Base-by-base conservation (phyloP, 2,329 filamentous ascomycete genomes). In the Cladosporium velox region DNA sequence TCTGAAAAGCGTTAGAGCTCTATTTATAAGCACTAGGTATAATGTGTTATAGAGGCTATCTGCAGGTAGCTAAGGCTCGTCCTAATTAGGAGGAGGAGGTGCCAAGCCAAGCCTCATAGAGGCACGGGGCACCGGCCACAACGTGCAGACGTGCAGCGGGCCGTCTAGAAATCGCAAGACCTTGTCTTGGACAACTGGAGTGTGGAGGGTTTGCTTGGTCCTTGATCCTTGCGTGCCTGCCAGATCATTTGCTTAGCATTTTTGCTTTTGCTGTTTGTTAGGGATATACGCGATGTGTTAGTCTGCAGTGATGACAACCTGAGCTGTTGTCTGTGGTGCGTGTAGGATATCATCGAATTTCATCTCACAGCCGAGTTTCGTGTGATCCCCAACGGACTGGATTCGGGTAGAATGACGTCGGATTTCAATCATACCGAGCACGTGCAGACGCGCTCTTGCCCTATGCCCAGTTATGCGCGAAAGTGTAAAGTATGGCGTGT, bases 401-500 rank as follows among this genome's bases (percentile, higher is more conserved):
- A 30, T 54, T 3, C 30, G 26, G 14, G 51, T 54, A 4, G 28
- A 32, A 8, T 55, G 52, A 55, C 52, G 52, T 55, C 34, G 3
- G 3, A 21, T 11, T 32, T 21, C 18, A n/a, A 32, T 32, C 28
- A 55, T 21, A 52, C 26, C 26, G 26, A 32, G 52, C 52, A 55
- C 41, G 41, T 32, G 52, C 52, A 30, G 28, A n/a, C 52, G 52
- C 32, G 52, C 52, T 55, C 28, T 18, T 47, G 41, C 41, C 21
- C 41, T 47, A n/a, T 47, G 41, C 41, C 41, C 41, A 47, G 41
- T 47, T 47, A 47, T 47, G 41, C 41, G 41, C 41, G 41, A 47
- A 47, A 47, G 41, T 47, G 41, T 30, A 55, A 55, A 55, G 52
- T 55, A 55, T 55, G 52, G 52, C 52, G 52, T 34, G 52, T 55